Conservation (phyloP, 192 early-diverging fungal species). For the Powellomyces hirtus region DNA sequence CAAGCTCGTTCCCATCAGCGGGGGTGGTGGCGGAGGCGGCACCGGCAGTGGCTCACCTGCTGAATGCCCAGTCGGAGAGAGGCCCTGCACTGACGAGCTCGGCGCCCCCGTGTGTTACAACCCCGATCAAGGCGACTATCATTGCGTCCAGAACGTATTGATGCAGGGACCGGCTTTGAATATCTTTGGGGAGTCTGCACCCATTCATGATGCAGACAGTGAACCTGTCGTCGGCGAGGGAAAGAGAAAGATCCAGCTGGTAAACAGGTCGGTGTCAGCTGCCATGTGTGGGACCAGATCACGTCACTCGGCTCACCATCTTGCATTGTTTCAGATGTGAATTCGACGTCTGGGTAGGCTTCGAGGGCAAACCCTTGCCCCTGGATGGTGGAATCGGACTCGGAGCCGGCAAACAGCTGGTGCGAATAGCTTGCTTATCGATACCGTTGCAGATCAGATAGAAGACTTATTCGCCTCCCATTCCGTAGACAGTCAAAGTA, state of each 20-base stretch:
- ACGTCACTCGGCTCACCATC: neutral
- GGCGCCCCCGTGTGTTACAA: conserved; percentile 10
- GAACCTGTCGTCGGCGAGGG: neutral
- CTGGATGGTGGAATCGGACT: conserved; percentile 1
- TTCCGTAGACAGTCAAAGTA: neutral
- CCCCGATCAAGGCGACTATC: conserved; percentile 6
- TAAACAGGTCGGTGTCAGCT: neutral
- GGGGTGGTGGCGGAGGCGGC: neutral
- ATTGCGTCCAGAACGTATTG: conserved; percentile 1
- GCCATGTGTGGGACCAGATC: neutral
- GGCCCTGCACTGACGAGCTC: neutral
- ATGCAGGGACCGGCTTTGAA: neutral
- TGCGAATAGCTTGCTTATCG: neutral
- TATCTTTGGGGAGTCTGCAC: neutral
- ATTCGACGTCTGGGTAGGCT: conserved; percentile 12
- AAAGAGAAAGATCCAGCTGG: neutral
- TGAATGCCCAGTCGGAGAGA: neutral
- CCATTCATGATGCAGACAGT: neutral
- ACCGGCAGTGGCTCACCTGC: neutral
- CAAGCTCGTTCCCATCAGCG: neutral
- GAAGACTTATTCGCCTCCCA: neutral
- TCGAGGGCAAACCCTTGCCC: conserved; percentile 15
- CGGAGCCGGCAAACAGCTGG: neutral
- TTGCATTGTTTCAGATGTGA: neutral
- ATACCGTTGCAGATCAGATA: neutral